Conservation (phyloP, 306 rosid species). For the Medicago truncatula region DNA sequence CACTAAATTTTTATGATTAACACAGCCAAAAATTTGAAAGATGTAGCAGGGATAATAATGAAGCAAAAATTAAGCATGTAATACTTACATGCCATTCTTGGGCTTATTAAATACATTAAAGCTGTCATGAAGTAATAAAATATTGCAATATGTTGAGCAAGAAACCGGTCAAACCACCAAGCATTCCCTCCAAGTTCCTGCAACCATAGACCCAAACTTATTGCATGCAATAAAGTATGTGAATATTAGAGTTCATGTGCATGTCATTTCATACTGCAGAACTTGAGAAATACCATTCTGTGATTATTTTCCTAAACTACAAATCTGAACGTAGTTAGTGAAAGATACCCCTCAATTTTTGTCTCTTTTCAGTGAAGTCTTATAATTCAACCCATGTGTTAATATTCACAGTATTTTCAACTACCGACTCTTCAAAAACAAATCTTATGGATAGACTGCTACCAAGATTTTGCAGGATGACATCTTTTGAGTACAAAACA, state of each 20-base stretch:
- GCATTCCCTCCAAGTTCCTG: conserved; percentile 98
- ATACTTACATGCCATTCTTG: conserved; percentile 98
- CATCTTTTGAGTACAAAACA: conserved; percentile 31
- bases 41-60: conserved; percentile 33
- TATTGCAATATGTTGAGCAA: conserved; percentile 90
- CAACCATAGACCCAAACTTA: conserved; percentile 41
- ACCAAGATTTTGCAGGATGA: conserved; percentile 17
- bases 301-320: conserved; percentile 14
- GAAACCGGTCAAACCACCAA: conserved; percentile 99
- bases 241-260: conserved; percentile 25
- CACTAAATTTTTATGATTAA: conserved; percentile 15
- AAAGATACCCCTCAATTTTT: background rate
- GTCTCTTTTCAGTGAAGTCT: conserved; percentile 5
- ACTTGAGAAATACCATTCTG: conserved; percentile 5
- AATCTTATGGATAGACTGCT: conserved; percentile 28
- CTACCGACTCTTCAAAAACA: conserved; percentile 33
- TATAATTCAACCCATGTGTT: conserved; percentile 12
- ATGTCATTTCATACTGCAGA: conserved; percentile 15
- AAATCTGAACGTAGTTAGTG: background rate
- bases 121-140: conserved; percentile 82
- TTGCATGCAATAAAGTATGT: conserved; percentile 20
- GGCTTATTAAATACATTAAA: conserved; percentile 81
- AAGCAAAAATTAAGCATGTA: conserved; percentile 28
- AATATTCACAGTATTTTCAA: conserved; percentile 12
- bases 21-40: conserved; percentile 26